Evolutionary conservation across 768 basidiomycete genomes (phyloP), one percentile per base, ranked within the genome.

Genomic region (Lepiota venenata): DNA sequence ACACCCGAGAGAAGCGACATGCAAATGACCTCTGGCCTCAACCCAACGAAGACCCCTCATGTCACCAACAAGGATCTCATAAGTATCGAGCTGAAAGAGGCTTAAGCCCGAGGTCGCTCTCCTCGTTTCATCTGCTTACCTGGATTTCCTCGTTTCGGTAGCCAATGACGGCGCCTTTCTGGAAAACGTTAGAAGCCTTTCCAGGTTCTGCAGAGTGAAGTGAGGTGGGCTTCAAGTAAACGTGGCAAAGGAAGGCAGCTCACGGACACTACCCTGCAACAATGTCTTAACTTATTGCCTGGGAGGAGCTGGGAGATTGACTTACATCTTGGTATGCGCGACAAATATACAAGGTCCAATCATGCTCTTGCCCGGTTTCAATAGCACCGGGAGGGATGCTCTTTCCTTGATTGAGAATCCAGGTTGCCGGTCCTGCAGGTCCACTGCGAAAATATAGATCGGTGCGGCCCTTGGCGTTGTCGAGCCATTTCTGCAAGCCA

Each of bases 11-110:
- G 60, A 52, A 1, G 62, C 42, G 32, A 80, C 53, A 49, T 81
- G 72, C 54, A 88, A 57, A 5, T 63, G 66, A 22, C 83, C 84
- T 32, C 67, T 66, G 46, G 66, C 59, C 46, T 72, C 57, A 0
- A 85, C 81, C 88, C 88, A 91, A 46, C 60, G 72, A 50, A 91
- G 65, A 21, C 74, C 83, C 3, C 64, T 66, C 58, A 73, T 69
- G 61, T 89, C 73, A 1, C 85, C 88, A 15, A 88, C 70, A n/a
- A 91, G 82, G 43, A 90, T 76, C 62, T 91, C 88, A 60, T 81
- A 90, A 32, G 72, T 74, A 25, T 74, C 78, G 32, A 84, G 37
- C 87, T 88, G 59, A 50, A 20, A n/a, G 12, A 11, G 46, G 18
- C 16, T 93, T 25, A 32, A 36, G n/a, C 6, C 11, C 18, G 40